Base-by-base conservation (phyloP, 139 green algal genomes). In the Trebouxia sp. region DNA sequence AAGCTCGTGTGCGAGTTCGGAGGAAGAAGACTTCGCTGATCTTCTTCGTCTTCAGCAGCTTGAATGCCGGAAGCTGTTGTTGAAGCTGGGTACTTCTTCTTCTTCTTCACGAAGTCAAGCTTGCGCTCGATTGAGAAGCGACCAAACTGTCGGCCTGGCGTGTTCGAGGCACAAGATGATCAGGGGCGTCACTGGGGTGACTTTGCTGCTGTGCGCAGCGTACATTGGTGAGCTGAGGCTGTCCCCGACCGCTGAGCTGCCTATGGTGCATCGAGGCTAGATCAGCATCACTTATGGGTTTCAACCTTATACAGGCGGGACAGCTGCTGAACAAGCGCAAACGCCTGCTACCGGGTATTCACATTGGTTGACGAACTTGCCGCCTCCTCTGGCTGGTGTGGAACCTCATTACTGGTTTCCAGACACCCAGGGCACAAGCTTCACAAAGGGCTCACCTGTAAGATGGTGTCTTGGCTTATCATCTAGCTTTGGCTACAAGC, bases 361-460 rank as follows among this genome's bases (percentile, higher is more conserved):
- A 14, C 80, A 80, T 35, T 75, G 82, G 45, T 48, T 84, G 30
- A 80, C 53, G 3, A 42, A 81, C 39, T 42, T 74, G 1, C 51
- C 80, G 14, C 51, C 72, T 9, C 35, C 55, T 24, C 15, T 51
- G 4, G 24, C 72, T 35, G 74, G 74, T 42, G 74, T 84, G 30
- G 42, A 84, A 20, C 51, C 47, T 50, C 30, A 81, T 26, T 43
- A 65, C 43, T 84, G 80, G 80, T 77, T 91, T 50, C 87, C 87
- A 6, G 77, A 86, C 39, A 76, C 89, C 65, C 66, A 77, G 10
- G 43, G 55, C 26, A 81, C 84, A 43, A 76, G 85, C 66, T 87
- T 91, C 50, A 81, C 87, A 14, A 79, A 75, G 17, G 87, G 84
- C 14, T 58, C 65, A 51, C 17, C 47, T n/a, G 67, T 72, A 41